Conservation (phyloP, 106 monocot species). For the Cymbidium sinense region DNA sequence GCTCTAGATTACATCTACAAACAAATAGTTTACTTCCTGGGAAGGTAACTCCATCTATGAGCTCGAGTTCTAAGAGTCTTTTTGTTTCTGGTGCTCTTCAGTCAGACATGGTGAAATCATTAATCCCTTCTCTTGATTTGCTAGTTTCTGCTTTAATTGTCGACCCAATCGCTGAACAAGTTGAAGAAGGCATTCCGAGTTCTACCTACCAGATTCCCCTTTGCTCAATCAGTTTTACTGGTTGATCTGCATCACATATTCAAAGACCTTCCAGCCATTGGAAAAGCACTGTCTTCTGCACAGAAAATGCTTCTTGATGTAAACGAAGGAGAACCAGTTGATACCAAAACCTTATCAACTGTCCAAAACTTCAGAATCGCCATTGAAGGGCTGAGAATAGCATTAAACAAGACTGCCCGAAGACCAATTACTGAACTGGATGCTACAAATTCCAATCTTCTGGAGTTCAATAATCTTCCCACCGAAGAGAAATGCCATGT, state of each 20-base stretch:
- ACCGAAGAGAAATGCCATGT: constrained; percentile 67
- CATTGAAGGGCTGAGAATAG: constrained; percentile 53
- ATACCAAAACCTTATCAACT: constrained; percentile 28
- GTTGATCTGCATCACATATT: constrained; percentile 42
- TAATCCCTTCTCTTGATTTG: constrained; percentile 30
- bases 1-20: constrained; percentile 18
- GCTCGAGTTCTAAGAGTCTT: constrained; percentile 28
- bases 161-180: too few relatives aligned
- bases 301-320: constrained; percentile 48
- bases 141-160: constrained; percentile 14
- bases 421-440: constrained; percentile 28
- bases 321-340: constrained; percentile 27
- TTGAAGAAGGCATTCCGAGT: neutral
- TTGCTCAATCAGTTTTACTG: constrained; percentile 38
- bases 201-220: constrained; percentile 32
- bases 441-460: neutral
- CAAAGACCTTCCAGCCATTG: constrained; percentile 28
- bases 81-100: constrained; percentile 29
- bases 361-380: constrained; percentile 50
- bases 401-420: constrained; percentile 50
- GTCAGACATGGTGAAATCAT: constrained; percentile 43
- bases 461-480: constrained; percentile 48
- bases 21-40: constrained; percentile 33
- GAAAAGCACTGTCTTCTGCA: constrained; percentile 29
- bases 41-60: constrained; percentile 11